These are phyloP conservation scores for Phialophora tarda DNA, from an alignment of 2,329 filamentous ascomycete genomes.

Conservation along the genomic window DNA sequence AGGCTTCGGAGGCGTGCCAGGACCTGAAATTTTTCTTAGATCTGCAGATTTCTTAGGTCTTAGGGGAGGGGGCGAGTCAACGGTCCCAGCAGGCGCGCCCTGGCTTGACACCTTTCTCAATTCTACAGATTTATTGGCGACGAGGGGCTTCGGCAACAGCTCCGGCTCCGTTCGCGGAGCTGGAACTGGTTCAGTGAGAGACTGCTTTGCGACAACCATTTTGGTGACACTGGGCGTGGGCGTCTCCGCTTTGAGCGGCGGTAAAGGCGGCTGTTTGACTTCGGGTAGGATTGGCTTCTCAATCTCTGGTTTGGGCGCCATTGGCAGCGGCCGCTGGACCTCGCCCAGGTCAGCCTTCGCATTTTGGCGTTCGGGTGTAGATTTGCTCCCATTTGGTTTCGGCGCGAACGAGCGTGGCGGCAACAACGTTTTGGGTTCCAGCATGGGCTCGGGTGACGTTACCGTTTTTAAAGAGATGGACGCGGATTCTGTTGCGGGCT, in stretches of 20 bases:
- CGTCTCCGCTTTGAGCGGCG: not conserved
- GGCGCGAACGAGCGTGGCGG: slow-evolving; percentile 5
- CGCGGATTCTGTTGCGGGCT: not conserved
- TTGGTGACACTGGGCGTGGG: not conserved
- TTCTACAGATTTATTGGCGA: slow-evolving; percentile 43
- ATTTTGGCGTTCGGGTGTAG: slow-evolving; percentile 18
- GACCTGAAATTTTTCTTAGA: slow-evolving; percentile 38
- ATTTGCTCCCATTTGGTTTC: slow-evolving; percentile 16
- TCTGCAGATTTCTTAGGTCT: slow-evolving; percentile 42
- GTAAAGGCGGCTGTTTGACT: not conserved
- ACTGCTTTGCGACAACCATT: not conserved
- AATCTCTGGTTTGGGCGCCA: slow-evolving; percentile 6
- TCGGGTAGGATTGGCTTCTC: not conserved
- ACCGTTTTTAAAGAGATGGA: not conserved
- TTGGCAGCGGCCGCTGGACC: slow-evolving; percentile 4
- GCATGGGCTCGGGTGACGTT: slow-evolving; percentile 2
- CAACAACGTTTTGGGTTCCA: not conserved
- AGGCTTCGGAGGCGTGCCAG: slow-evolving; percentile 10
- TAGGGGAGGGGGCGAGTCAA: slow-evolving; percentile 36
- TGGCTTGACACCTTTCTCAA: slow-evolving; percentile 38
- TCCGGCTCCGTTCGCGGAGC: slow-evolving; percentile 13
- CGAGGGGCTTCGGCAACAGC: slow-evolving; percentile 37
- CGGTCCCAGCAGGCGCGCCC: not conserved
- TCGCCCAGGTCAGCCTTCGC: not conserved
- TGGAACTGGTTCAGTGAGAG: not conserved